Evolutionary conservation across 768 basidiomycete genomes (phyloP), one percentile per base, ranked within the genome.

Genomic region (Mrakia hoshinonis): DNA sequence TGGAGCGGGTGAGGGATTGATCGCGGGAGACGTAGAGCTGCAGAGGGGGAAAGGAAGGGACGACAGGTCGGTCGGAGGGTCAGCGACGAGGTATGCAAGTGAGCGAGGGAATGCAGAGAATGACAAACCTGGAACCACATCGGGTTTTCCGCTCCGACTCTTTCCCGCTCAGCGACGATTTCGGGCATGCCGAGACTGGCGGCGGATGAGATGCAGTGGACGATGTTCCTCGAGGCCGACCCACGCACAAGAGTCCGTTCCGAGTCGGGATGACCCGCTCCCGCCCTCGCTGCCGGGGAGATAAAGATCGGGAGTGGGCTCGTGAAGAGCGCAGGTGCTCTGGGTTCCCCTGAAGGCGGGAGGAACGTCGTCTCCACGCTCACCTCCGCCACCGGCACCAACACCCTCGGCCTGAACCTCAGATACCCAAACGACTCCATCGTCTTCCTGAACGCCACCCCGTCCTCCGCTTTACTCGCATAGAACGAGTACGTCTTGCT

Each of bases 51-150:
- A 47, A 47, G 46, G 20, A 20, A 47, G 10, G 46, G 46, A 47
- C 10, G 20, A 47, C 46, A 20, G 10, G 46, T 47, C 46, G 46
- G n/a, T n/a, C 20, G 46, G 20, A 47, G 77, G 74, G 58, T 74
- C 62, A 64, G 76, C 74, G 11, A 77, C 76, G 39, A 73, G 55
- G 11, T 72, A 62, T n/a, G 64, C 5, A 22, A 24, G 13, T 20
- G n/a, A 51, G 18, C 1, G 48, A 22, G 29, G 43, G 13, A 29
- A 29, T 68, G 74, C n/a, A 36, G 74, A 69, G 69, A 64, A 48
- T 76, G 73, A 3, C 70, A 71, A n/a, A 76, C 73, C 64, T 76
- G 76, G 15, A 74, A 70, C 78, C 78, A 78, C 15, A 74, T 75
- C 9, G 77, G 70, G n/a, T 76, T 58, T 39, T 78, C 76, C 18